Conservation (phyloP, 306 rosid genomes). For the Glycine tomentella region DNA sequence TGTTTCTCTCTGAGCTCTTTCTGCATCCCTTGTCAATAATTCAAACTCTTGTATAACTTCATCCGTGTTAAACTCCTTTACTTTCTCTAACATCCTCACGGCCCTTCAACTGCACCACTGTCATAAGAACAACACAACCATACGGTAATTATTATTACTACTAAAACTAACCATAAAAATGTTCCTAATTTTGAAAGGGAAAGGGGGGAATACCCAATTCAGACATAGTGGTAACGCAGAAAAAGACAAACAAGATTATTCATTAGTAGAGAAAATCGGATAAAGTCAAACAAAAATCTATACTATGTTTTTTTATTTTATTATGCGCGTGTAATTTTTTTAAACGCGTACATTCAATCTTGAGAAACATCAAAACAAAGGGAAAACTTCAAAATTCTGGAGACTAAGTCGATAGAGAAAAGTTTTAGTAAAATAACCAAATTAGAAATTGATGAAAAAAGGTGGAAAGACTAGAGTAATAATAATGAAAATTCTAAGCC, state of each 20-base stretch:
- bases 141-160: not conserved
- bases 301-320: no score
- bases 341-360: constrained; percentile 25
- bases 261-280: not conserved
- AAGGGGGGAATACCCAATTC: not conserved
- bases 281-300: not conserved
- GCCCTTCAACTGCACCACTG: not conserved
- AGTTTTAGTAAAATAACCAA: constrained; percentile 20
- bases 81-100: constrained; percentile 76
- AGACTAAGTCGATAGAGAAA: not conserved
- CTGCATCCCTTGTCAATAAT: constrained; percentile 71
- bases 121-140: constrained; percentile 12
- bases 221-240: constrained; percentile 13
- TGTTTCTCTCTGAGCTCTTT: constrained; percentile 74
- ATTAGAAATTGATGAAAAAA: constrained; percentile 2
- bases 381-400: not conserved
- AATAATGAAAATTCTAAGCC: constrained; percentile 19
- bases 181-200: not conserved
- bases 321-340: not conserved
- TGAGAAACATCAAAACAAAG: not conserved
- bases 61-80: constrained; percentile 71
- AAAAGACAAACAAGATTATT: constrained; percentile 41
- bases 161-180: not conserved
- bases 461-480: not conserved
- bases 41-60: constrained; percentile 78